These are phyloP conservation scores for Rhytidiadelphus loreus DNA, from an alignment of 225 moss, liverwort and hornwort species.

Conservation along the genomic window DNA sequence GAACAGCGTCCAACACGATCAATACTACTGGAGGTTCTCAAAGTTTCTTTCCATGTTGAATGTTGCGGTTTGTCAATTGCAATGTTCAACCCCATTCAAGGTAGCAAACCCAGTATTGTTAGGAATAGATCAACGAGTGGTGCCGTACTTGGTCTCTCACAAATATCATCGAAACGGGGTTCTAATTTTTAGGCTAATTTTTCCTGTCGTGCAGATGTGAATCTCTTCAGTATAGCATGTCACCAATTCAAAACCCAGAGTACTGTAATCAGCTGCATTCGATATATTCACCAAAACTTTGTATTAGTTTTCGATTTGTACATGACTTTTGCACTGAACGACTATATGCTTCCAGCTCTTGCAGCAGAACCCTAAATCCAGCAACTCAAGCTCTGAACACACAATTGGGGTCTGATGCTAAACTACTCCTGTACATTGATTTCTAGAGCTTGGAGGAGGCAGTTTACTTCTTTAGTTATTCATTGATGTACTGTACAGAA, in stretches of 20 bases:
- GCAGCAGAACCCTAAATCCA: not conserved
- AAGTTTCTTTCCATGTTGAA: not conserved
- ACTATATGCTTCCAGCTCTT: not conserved
- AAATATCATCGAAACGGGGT: not conserved
- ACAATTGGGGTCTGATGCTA: not conserved
- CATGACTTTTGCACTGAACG: not conserved
- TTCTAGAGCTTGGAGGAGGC: not conserved
- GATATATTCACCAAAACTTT: not conserved
- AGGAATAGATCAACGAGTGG: not conserved
- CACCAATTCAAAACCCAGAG: not conserved
- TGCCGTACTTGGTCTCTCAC: not conserved
- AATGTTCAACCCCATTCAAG: not conserved
- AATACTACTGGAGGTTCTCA: not conserved
- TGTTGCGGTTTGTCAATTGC: not conserved
- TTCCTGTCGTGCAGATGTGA: not conserved
- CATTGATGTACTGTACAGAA: not conserved
- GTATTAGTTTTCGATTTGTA: not conserved
- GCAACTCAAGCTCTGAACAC: not conserved
- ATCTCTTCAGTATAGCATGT: not conserved
- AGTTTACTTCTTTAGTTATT: not conserved
- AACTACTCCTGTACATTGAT: not conserved
- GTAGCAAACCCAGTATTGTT: not conserved
- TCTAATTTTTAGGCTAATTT: not conserved
- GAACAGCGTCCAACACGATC: not conserved
- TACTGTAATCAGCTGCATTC: not conserved